These are phyloP conservation scores for Schizosaccharomyces pombe DNA, from an alignment of 805 yeast species.

Conservation along the genomic window DNA sequence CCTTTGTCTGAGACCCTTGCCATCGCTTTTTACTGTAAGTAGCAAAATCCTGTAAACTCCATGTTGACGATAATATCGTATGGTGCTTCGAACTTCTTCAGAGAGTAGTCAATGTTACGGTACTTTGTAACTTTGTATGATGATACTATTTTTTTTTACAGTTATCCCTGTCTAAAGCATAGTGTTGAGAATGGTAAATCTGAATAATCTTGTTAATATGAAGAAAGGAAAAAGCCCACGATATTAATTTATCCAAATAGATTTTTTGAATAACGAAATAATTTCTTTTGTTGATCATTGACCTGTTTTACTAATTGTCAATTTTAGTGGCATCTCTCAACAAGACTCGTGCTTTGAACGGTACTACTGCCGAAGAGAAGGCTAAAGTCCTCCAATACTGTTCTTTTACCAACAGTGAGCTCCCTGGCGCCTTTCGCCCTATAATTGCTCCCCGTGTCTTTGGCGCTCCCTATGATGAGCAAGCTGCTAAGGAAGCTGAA, in stretches of 20 bases:
- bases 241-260: neutral
- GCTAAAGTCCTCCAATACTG: slow-evolving; percentile 54
- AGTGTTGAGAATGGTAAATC: slow-evolving; percentile 6
- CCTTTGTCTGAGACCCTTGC: slow-evolving; percentile 42
- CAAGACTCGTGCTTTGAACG: slow-evolving; percentile 28
- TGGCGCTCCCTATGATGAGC: neutral
- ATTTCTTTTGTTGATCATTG: neutral
- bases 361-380: slow-evolving; percentile 39
- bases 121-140: slow-evolving; percentile 14
- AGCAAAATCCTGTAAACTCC: neutral
- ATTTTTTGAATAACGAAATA: neutral
- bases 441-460: slow-evolving; percentile 20
- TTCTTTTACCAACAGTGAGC: slow-evolving; percentile 51
- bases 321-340: slow-evolving; percentile 10
- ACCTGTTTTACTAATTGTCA: neutral
- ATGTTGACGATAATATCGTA: no score
- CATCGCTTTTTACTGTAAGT: slow-evolving; percentile 29
- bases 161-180: slow-evolving; percentile 23
- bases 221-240: no score
- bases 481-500: slow-evolving; percentile 20
- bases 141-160: slow-evolving; percentile 12
- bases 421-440: slow-evolving; percentile 24
- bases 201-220: neutral
- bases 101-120: neutral
- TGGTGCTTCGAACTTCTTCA: no score